Base-by-base conservation (phyloP, 2,329 filamentous ascomycete genomes). In the Clonostachys rhizophaga region DNA sequence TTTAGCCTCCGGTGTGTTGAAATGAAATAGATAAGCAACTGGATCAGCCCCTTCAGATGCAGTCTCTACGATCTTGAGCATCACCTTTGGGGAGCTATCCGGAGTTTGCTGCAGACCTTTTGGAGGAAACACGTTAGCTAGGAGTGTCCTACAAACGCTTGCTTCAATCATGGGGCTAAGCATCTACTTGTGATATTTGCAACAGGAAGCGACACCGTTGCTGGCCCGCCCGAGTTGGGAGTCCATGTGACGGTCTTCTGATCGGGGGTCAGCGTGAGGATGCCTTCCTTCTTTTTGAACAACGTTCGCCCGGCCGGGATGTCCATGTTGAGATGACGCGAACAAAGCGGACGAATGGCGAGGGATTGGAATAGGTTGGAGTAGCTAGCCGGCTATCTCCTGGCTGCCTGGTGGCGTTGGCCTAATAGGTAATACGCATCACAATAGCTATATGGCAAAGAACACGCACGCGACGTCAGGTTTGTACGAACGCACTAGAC, bases 201-300 rank as follows among this genome's bases (percentile, higher is more conserved):
- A 47, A 96, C 79, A 8, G 79, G 69, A 49, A 97, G 78, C 1
- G 82, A 84, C 50, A 96, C 71, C 24, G 77, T 72, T 5, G 87
- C 78, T 46, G 83, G 74, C 4, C 83, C 80, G 34, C 80, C 77
- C 42, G 78, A 77, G 46, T 81, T 75, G 10, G 90, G 87, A 34
- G 83, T 89, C 92, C 92, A 99, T 64, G 82, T 86, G 51, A 97
- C 81, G 36, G 78, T 83, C 59, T 80, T 81, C 58, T 82, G 77
- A 65, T 96, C 89, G 48, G 78, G 72, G 14, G 87, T 83, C 56
- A 97, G 75, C 24, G 83, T 81, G 59, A 99, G 72, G 50, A 81
- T 81, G 63, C 94, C 94, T 74, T 97, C 89, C 68, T 95, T 94
- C 75, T 97, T 99, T 72, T 96, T 97, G 78, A 94, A 97, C 49